Evolutionary conservation across 2,329 filamentous ascomycete species (phyloP), one percentile per base, ranked within the genome.

Genomic region (Simplicillium aogashimaense): DNA sequence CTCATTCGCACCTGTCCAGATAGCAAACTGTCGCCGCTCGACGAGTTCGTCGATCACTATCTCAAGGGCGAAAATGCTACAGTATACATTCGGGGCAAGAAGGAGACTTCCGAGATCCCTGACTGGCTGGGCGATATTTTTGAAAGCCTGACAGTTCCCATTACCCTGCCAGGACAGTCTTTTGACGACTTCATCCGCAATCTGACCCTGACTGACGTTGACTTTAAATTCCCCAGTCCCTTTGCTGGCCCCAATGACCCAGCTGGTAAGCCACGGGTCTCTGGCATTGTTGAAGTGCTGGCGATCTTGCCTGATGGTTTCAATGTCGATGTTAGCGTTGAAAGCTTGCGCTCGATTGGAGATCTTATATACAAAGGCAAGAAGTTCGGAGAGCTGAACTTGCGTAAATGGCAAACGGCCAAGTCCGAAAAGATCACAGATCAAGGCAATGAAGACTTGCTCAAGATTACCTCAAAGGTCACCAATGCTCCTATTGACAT

Each of bases 161-260:
- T 97, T 7, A 83, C 87, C 6, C 84, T 97, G 46, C 86, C 87
- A 0, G 87, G 87, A 5, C 78, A 81, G 43, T 81, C 81, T 0
- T 81, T 95, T 51, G 87, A 88, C 48, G 80, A 84, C 47, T 65
- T 95, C 13, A 83, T 98, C 55, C 83, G 81, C 50, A 90, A 92
- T 50, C 95, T 97, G 56, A 84, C 87, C 16, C 66, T 97, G 48
- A 78, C 80, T 2, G 76, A 95, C 54, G 86, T 94, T 32, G 79
- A 94, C 52, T 95, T 98, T 58, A 78, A 76, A 37, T 66, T 98
- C 35, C 92, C 92, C 1, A 78, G 88, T 51, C 83, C 86, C 1
- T 76, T 82, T 51, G 86, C 87, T 3, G 79, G 88, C 14, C 85
- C 86, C 0, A 76, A 74, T 42, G 77, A 81, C 10, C 84, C 86